Base-by-base conservation (phyloP, 257 asterid species). In the Forsythia viridissima region DNA sequence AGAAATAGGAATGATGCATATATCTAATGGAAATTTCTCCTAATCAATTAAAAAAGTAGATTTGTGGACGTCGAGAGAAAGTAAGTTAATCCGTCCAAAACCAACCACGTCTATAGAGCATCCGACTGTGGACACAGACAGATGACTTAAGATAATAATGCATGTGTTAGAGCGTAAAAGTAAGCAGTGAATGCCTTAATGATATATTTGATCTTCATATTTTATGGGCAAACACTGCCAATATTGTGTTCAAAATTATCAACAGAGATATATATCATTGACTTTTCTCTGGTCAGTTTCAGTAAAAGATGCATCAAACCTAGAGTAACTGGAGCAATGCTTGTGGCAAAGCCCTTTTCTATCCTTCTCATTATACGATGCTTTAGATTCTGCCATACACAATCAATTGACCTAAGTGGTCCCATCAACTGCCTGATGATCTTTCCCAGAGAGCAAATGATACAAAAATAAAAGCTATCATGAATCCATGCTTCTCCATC, bases 1-100 rank as follows among this genome's bases (percentile, higher is more conserved):
- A 57, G 57, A 18, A 72, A 68, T 1, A 5, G 34, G n/a, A 68
- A 51, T 77, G 71, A 46, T 2, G 13, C 73, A n/a, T 13, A 38
- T 46, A 44, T 24, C 20, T 44, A 24, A 40, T 34, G 37, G 20
- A 24, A 76, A 41, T 40, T n/a, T 73, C 48, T 36, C 16, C 44
- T 73, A 75, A 52, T 61, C 68, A 77, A 74, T 70, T 74, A 57
- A 30, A 68, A 12, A 77, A 73, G 42, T 48, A 77, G 43, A 79
- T 21, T 43, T 73, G 71, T 61, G 52, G 79, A 69, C 9, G 71
- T 39, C 37, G 68, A 30, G 24, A 48, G 36, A 71, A 72, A 42
- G 40, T 39, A 83, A 69, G 55, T 51, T 24, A 73, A 68, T 24
- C 34, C 41, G 2, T 30, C 59, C 39, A 46, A 63, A 43, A 46